These are phyloP conservation scores for Aspergillus bertholletiae DNA, from an alignment of 495 filamentous ascomycete genomes.

Conservation along the genomic window DNA sequence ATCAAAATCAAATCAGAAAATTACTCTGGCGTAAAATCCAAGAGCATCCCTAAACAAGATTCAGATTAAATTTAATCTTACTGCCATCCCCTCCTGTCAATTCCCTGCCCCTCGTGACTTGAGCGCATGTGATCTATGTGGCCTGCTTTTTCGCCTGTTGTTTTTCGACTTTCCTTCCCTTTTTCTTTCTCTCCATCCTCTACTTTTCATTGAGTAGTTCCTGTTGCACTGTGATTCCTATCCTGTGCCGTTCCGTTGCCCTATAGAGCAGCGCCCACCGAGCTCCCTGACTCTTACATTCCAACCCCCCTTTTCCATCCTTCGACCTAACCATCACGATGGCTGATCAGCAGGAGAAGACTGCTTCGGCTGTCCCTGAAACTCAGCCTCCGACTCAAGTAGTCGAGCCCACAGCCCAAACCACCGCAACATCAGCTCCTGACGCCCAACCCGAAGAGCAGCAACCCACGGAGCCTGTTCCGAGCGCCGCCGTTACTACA, in stretches of 20 bases:
- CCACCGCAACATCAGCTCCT: constrained; percentile 5
- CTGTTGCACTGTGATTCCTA: neutral
- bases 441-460: constrained; percentile 20
- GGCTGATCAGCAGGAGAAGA: constrained; percentile 21
- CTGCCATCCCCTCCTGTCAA: neutral
- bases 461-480: constrained; percentile 17
- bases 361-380: constrained; percentile 4
- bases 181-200: neutral
- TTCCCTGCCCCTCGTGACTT: neutral
- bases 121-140: neutral
- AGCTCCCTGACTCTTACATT: neutral
- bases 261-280: neutral
- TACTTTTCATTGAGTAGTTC: neutral
- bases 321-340: constrained; percentile 1
- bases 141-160: neutral
- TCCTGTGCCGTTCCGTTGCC: neutral
- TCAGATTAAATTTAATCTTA: neutral
- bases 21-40: no score
- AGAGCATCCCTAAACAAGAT: neutral
- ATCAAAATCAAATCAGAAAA: no score
- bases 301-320: neutral
- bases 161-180: neutral
- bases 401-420: constrained; percentile 4
- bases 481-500: constrained; percentile 4
- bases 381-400: constrained; percentile 6